Percentiles rank a stretch among this genome's conserved stretches.
Conservation (phyloP, 2,329 filamentous ascomycete genomes). For the Colletotrichum paranaense region DNA sequence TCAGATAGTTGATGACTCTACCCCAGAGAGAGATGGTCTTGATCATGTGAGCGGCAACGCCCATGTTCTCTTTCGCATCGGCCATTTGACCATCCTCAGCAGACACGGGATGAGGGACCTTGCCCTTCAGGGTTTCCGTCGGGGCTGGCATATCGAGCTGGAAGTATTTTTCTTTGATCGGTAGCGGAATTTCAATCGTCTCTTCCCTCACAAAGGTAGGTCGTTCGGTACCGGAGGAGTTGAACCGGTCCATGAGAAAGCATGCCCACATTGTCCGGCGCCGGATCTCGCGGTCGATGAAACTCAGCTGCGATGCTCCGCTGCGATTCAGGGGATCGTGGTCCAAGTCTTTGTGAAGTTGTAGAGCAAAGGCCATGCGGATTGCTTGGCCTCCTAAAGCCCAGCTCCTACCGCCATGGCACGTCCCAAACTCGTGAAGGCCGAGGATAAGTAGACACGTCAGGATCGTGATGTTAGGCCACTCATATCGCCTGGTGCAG, state of each 20-base stretch:
- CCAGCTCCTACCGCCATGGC: slow-evolving; percentile 96
- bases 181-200: slow-evolving; percentile 87
- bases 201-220: slow-evolving; percentile 93
- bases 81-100: slow-evolving; percentile 72
- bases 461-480: slow-evolving; percentile 94
- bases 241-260: slow-evolving; percentile 97
- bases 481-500: slow-evolving; percentile 87
- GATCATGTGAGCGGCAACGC: slow-evolving; percentile 91
- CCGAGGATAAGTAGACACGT: slow-evolving; percentile 90
- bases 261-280: slow-evolving; percentile 98
- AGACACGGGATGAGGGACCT: slow-evolving; percentile 70
- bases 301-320: slow-evolving; percentile 77
- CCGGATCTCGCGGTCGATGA: slow-evolving; percentile 92
- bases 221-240: slow-evolving; percentile 92
- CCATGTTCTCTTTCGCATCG: slow-evolving; percentile 86
- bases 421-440: slow-evolving; percentile 96
- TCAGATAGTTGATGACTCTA: slow-evolving; percentile 87
- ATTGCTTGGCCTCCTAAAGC: slow-evolving; percentile 94
- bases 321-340: slow-evolving; percentile 79
- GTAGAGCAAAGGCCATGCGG: slow-evolving; percentile 95
- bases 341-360: slow-evolving; percentile 91
- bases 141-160: slow-evolving; percentile 90
- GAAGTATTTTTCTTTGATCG: slow-evolving; percentile 90
- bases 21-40: slow-evolving; percentile 90
- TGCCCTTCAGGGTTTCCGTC: slow-evolving; percentile 85